Evolutionary conservation across 1,284 basidiomycete species (phyloP).

Genomic region (Melampsora americana): DNA sequence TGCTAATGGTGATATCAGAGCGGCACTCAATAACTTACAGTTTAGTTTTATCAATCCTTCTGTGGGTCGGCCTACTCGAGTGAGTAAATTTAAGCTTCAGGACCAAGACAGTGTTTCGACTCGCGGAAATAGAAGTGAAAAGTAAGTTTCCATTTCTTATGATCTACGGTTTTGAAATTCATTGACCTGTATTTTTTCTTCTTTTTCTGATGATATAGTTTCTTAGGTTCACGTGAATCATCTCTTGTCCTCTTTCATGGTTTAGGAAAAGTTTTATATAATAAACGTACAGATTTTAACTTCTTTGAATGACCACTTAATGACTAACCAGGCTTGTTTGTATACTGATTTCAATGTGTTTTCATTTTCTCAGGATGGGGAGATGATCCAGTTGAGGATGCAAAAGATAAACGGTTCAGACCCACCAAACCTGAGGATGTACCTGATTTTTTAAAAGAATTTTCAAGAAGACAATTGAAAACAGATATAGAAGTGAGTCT

Average conservation of each 20-base stretch:
- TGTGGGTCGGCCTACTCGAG: neutral
- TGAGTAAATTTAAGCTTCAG: neutral
- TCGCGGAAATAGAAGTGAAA: neutral
- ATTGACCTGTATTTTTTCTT: conserved; percentile 40
- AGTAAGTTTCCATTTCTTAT: conserved; percentile 2
- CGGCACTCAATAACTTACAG: conserved; percentile 86
- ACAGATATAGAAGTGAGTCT: conserved; percentile 36
- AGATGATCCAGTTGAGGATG: conserved; percentile 50
- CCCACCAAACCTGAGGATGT: conserved; percentile 43
- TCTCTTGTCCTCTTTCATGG: conserved; percentile 85
- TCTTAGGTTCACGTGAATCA: conserved; percentile 74
- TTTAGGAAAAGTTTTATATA: conserved; percentile 88
- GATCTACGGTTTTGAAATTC: conserved; percentile 7
- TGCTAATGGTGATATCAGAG: conserved; percentile 83
- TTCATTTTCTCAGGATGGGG: conserved; percentile 50
- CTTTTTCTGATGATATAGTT: conserved; percentile 60
- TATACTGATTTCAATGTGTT: neutral
- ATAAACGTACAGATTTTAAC: conserved; percentile 69
- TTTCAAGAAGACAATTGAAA: conserved; percentile 46
- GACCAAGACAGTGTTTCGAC: neutral
- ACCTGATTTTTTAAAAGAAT: conserved; percentile 47
- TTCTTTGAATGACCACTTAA: no score
- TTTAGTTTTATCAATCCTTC: conserved; percentile 58
- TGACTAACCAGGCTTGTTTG: no score
- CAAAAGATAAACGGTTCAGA: conserved; percentile 49